Evolutionary conservation across 345 rosid species (phyloP), one percentile per base, ranked within the genome.

Genomic region (Rhodomyrtus tomentosa): DNA sequence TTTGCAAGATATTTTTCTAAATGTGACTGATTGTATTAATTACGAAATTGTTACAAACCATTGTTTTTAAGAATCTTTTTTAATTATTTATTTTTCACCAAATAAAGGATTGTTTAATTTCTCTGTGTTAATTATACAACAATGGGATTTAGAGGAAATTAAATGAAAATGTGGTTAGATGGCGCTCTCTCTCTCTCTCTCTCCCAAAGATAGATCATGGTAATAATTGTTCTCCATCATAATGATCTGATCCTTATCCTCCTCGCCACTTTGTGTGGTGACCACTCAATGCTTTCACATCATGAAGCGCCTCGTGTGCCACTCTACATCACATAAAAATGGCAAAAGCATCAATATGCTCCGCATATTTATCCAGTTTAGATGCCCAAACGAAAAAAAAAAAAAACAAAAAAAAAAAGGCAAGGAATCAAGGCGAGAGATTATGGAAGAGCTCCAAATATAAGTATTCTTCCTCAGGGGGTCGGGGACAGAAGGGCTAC

Each of bases 181-280:
- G 13, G 10, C 25, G 8, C 42, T 62, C 22, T 36, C 45, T 36
- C 0, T 36, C 45, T 36, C 45, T 68, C 76, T 8, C 40, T 59
- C 73, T 32, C 6, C 22, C 45, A 24, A 68, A 36, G 76, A 68
- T 68, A 68, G 76, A 36, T 36, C 79, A 36, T 68, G 79, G 79
- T 36, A 20, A 68, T 68, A 36, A 68, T 68, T 68, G 40, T 68
- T 10, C 45, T 68, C 45, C 25, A 36, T 32, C 45, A 36, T 20
- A 38, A 68, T 36, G 79, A 38, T 81, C 24, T 25, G 82, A 84
- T 73, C 82, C 82, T 84, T 84, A 74, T 84, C 85, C 55, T 42
- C 62, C 81, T 50, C 73, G 0, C 81, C 85, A 83, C 81, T 83
- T 83, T 83, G 85, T 38, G 80, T 50, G 82, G 85, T 73, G 54